Base-by-base conservation (phyloP, 768 basidiomycete species). In the Hygrocybe punicea region DNA sequence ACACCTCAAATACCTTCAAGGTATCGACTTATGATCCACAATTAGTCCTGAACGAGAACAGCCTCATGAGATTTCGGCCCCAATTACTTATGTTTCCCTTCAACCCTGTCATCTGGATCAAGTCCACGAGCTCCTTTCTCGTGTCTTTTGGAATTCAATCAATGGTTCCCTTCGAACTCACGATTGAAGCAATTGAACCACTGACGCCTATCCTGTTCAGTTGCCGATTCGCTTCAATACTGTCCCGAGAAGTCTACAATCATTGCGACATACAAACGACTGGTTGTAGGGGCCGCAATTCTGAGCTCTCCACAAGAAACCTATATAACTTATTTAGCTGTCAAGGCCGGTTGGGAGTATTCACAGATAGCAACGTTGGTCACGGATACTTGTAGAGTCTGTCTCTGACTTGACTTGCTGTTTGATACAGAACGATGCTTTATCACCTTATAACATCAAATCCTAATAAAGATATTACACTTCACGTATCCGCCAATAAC, bases 401-500 rank as follows among this genome's bases (percentile, higher is more conserved):
- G 16, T 13, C 44, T 7, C 14, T 50, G 23, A 52, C 44, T 49
- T 59, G 23, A 60, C 53, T 40, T 34, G 17, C 56, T 21, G 44
- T 57, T 60, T 16, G 58, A 53, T 49, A 56, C 57, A 91, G 90
- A 64, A 80, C 80, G 21, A 90, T 92, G 86, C 73, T 93, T 46
- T 89, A 86, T 67, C 85, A 88, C 69, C 78, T 92, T 37, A 85
- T 91, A 49, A 74, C 69, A 50, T 76, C 84, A 60, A 89, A 90
- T 65, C 87, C 88, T 1, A 76, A 81, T 62, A 85, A 82, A 64
- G 91, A 93, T 57, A 87, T 92, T 57, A 90, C 84, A 0, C 78
- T 93, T 23, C 91, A 93, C 62, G 91, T 92, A 16, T 91, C 91
- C 17, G 84, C 82, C 23, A 89, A 88, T 63, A 92, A 82, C 63